phyloP scores from a whole-genome alignment of 345 rosid genomes.

The thale cress (Arabidopsis thaliana) region TAIR10.1 NC_003075.7:983501-984000 shows the following conservation, averaged over 20 bases:
- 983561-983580: no score
- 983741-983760: conserved; percentile 29
- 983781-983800: conserved; percentile 23
- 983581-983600: background rate
- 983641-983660: background rate
- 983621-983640: background rate
- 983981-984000: conserved; percentile 37
- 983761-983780: conserved; percentile 15
- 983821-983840: conserved; percentile 14
- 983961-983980: conserved; percentile 36
- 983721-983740: conserved; percentile 4
- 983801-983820: conserved; percentile 19
- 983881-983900: conserved; percentile 32
- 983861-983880: conserved; percentile 28
- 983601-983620: background rate
- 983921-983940: conserved; percentile 18
- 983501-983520: no score
- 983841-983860: background rate
- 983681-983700: background rate
- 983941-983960: conserved; percentile 3
- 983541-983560: no score
- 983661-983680: background rate
- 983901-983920: background rate
- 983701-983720: conserved; percentile 34
- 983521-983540: no score